Conservation (phyloP, 129 eudicot species). For the Arctium lappa region DNA sequence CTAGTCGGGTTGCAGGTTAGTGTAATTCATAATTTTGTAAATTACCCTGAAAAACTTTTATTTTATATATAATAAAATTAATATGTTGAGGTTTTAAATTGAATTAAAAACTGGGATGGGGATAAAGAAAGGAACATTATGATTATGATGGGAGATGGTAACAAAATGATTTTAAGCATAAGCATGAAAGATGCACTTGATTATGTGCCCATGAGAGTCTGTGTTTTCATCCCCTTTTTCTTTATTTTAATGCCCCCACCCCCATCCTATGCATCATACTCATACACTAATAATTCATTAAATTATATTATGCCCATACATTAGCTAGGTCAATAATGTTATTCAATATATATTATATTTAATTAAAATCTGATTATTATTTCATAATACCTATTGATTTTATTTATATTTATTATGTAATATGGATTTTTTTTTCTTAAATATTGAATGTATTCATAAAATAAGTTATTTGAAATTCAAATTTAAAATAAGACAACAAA, state of each 20-base stretch:
- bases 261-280: conserved; percentile 19
- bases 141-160: conserved; percentile 44
- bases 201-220: conserved; percentile 42
- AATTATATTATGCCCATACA: neutral
- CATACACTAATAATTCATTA: neutral
- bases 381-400: no score
- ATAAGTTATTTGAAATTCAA: neutral
- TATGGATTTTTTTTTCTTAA: neutral
- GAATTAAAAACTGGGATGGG: neutral
- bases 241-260: conserved; percentile 32
- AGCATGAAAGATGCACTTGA: conserved; percentile 46
- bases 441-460: neutral
- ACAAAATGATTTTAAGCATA: conserved; percentile 43
- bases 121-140: conserved; percentile 23
- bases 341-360: neutral
- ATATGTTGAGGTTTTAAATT: neutral
- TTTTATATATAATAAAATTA: neutral
- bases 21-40: no score
- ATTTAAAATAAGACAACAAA: neutral
- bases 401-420: neutral
- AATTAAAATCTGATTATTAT: neutral
- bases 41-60: neutral
- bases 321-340: neutral
- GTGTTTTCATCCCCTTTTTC: conserved; percentile 28
- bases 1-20: neutral